phyloP scores from a whole-genome alignment of 805 yeast genomes.

The Saturnispora bothae region DNA sequence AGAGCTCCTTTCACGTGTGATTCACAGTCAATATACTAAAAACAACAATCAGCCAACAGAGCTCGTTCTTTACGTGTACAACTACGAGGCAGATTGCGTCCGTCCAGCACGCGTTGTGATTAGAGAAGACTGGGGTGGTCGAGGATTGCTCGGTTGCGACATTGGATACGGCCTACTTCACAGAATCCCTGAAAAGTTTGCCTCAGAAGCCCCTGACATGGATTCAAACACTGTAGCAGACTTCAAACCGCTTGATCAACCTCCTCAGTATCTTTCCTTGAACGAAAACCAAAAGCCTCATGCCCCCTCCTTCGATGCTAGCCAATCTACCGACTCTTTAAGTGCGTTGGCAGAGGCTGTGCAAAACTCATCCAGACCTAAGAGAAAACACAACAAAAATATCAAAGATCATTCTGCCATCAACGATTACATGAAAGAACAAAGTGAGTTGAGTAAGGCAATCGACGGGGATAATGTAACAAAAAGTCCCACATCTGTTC shows the following conservation, averaged over 20 bases:
- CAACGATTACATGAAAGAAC: constrained; percentile 32
- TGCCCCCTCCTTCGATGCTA: constrained; percentile 2
- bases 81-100: constrained; percentile 75
- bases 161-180: constrained; percentile 91
- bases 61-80: constrained; percentile 63
- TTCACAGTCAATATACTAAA: constrained; percentile 40
- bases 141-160: constrained; percentile 83
- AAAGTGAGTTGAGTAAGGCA: constrained; percentile 30
- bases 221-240: too few relatives aligned
- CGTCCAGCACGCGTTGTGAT: constrained; percentile 66
- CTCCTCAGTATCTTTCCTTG: constrained; percentile 4
- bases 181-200: constrained; percentile 47
- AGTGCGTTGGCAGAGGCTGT: constrained; percentile 2
- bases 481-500: neutral
- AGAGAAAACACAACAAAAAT: constrained; percentile 10
- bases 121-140: constrained; percentile 72
- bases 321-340: neutral
- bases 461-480: constrained; percentile 21
- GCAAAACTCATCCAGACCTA: neutral
- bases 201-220: neutral
- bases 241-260: too few relatives aligned
- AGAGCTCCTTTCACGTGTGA: constrained; percentile 56
- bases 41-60: constrained; percentile 6
- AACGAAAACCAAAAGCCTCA: neutral
- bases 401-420: constrained; percentile 21